These are phyloP conservation scores for Saksenaea vasiformis DNA, from an alignment of 371 early-diverging fungal species.

Conservation along the genomic window DNA sequence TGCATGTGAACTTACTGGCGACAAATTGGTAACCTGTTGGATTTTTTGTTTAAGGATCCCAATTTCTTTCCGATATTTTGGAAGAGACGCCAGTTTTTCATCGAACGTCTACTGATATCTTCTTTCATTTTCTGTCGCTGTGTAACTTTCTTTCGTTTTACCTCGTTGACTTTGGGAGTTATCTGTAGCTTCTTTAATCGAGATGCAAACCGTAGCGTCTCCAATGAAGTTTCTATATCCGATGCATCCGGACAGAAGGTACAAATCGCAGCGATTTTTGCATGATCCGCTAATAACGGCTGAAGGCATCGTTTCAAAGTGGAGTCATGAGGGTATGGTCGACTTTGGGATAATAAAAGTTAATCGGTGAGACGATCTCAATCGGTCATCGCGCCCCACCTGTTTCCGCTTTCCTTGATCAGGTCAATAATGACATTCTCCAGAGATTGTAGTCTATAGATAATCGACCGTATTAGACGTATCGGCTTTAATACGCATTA, in stretches of 20 bases:
- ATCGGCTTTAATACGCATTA: no score
- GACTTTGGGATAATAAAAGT: neutral
- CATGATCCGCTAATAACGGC: slow-evolving; percentile 77
- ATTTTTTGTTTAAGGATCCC: neutral
- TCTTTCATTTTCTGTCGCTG: neutral
- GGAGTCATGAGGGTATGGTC: slow-evolving; percentile 55
- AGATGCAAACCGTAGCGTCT: slow-evolving; percentile 87
- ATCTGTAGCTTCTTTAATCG: slow-evolving; percentile 70
- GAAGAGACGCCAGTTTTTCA: slow-evolving; percentile 9
- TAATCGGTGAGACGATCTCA: neutral
- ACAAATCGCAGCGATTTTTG: slow-evolving; percentile 79
- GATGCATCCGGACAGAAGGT: slow-evolving; percentile 69
- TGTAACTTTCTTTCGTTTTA: neutral
- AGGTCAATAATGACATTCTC: slow-evolving; percentile 84
- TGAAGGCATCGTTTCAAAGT: slow-evolving; percentile 90
- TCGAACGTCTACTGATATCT: slow-evolving; percentile 9
- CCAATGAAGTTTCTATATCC: slow-evolving; percentile 74
- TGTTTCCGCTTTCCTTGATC: slow-evolving; percentile 31
- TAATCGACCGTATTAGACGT: neutral
- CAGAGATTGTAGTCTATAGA: slow-evolving; percentile 65
- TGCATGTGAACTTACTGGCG: neutral
- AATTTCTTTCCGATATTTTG: neutral
- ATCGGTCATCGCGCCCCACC: slow-evolving; percentile 42
- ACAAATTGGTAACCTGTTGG: neutral
- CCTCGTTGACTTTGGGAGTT: slow-evolving; percentile 20